Evolutionary conservation across 2,329 filamentous ascomycete genomes (phyloP), one percentile per base, ranked within the genome.

Genomic region (Parafenestella ontariensis): DNA sequence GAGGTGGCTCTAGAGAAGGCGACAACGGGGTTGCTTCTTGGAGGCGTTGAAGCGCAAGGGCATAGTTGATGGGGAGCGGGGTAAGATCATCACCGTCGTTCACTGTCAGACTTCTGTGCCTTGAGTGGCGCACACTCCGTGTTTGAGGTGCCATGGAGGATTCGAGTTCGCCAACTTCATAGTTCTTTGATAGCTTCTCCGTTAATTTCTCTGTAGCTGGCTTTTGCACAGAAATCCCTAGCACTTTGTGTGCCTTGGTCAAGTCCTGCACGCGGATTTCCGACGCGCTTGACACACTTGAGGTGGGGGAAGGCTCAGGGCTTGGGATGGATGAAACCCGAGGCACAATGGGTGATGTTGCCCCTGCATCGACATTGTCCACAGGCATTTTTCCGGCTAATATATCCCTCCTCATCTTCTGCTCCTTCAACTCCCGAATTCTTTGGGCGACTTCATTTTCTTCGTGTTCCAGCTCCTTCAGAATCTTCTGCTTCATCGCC

Each of bases 381-480:
- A 69, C 64, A 46, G 72, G 70, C 54, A 68, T 54, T 54, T 70
- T 70, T 34, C 69, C 68, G 34, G 73, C 70, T 58, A 73, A 64
- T 60, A 76, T 78, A 41, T 85, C 81, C 55, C 83, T 79, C 64
- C 80, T 78, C 70, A 84, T 78, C 59, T 85, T 83, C 58, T 84
- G 82, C 61, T 84, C 80, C 64, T 83, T 82, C 28, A 87, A 69
- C 62, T 87, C 79, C 63, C 81, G 79, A 46, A 87, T 87, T 39
- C 82, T 77, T 50, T 81, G 81, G 31, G 82, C 83, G 6, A 87
- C 85, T 36, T 85, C 79, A 59, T 82, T 84, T 24, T 85, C 82
- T 50, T 79, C 81, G 34, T 68, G 65, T 51, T 73, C 71, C 36
- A 75, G 46, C 43, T 75, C 72, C 41, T 66, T 66, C 15, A 75